Evolutionary conservation across 2,329 filamentous ascomycete genomes (phyloP), one percentile per base, ranked within the genome.

Genomic region (Paecilomyces sp.): DNA sequence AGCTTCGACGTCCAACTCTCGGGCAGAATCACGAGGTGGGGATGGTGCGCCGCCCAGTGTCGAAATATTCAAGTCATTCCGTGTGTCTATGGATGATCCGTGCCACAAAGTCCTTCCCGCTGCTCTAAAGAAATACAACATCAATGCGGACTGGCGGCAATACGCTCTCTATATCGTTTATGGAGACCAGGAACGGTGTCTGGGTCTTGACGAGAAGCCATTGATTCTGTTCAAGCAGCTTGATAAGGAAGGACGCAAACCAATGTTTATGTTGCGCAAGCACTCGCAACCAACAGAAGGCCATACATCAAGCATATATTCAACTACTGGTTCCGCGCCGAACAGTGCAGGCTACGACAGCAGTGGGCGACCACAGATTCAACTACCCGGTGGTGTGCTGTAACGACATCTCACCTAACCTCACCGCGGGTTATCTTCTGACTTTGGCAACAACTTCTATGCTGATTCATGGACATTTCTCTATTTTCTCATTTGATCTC

Each of bases 41-140:
- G 66, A 0, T 62, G 70, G 24, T 65, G 68, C 31, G 66, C 74
- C 75, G 7, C 75, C 75, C 15, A 79, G 76, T 50, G 92, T 97
- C 61, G 94, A 99, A 75, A 97, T 99, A 61, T 97, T 97, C 86
- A 99, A 99, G 75, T 96, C 91, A 1, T 99, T 99, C 83, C 88
- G 93, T 47, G 94, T 99, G 63, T 94, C 90, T 72, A 95, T 97
- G 84, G 94, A 99, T 67, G 94, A 99, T 70, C 94, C 94, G 2
- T 99, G 94, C 78, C 90, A 96, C 79, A 97, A 97, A 74, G 94
- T 99, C 30, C 82, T 99, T 1, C 94, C 94, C 1, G 94, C 95
- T 15, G 94, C 94, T 2, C 83, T 99, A 18, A 95, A 95, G 73
- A 96, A 97, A 74, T 99, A 99, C 78, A 94, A 97, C 72, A 99